Percentiles rank a stretch among this genome's conserved stretches.
Evolutionary conservation across 2,329 filamentous ascomycete genomes (phyloP).

Genomic region (Amesomyces nigricolor): DNA sequence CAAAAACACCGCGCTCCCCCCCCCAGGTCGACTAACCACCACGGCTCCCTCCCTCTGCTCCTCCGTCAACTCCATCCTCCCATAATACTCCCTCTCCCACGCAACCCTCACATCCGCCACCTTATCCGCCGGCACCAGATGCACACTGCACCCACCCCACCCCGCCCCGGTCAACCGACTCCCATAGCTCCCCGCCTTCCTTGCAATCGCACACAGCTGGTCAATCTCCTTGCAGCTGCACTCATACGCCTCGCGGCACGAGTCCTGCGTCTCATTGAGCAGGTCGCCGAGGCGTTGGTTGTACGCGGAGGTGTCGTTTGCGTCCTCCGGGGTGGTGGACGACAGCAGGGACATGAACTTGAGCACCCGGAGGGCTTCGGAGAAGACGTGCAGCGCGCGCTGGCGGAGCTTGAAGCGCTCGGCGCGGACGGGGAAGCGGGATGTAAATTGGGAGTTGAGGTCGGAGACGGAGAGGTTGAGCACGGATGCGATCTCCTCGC

Average conservation of each 20-base stretch:
- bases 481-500: constrained; percentile 72
- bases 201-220: constrained; percentile 74
- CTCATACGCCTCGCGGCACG: constrained; percentile 81
- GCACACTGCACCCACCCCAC: constrained; percentile 95
- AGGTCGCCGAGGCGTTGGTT: constrained; percentile 70
- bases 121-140: constrained; percentile 79
- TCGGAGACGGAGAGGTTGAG: constrained; percentile 65
- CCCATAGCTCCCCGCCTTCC: constrained; percentile 73
- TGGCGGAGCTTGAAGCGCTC: constrained; percentile 83
- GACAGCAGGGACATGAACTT: constrained; percentile 76
- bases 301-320: constrained; percentile 49
- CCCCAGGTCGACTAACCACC: constrained; percentile 81
- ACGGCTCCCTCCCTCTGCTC: constrained; percentile 75
- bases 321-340: constrained; percentile 35
- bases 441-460: constrained; percentile 73
- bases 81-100: constrained; percentile 77
- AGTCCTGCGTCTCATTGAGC: constrained; percentile 84
- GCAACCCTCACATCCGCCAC: constrained; percentile 72
- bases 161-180: constrained; percentile 86
- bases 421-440: constrained; percentile 82
- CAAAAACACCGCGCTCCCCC: constrained; percentile 56
- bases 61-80: constrained; percentile 56
- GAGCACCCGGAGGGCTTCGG: constrained; percentile 79
- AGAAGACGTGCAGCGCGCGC: constrained; percentile 84
- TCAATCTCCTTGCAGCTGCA: constrained; percentile 94